These are phyloP conservation scores for Penicillium sp. DNA, from an alignment of 2,329 filamentous ascomycete genomes.

Conservation along the genomic window DNA sequence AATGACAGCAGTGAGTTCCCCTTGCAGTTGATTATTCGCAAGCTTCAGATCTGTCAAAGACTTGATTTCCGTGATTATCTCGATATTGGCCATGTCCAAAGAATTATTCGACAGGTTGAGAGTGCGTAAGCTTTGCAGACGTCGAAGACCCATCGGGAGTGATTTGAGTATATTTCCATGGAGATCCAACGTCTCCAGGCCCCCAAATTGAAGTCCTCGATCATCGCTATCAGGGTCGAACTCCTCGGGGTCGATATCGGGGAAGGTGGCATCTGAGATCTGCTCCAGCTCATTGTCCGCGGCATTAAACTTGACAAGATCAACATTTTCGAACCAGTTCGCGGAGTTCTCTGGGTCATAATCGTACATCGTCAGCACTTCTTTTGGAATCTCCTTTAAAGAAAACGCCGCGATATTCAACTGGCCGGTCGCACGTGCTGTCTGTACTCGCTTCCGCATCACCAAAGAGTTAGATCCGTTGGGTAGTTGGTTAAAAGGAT, in stretches of 20 bases:
- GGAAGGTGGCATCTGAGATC: constrained; percentile 73
- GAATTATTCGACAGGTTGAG: constrained; percentile 85
- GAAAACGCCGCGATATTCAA: constrained; percentile 86
- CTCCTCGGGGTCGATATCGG: constrained; percentile 61
- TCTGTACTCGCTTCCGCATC: constrained; percentile 68
- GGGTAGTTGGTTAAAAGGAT: constrained; percentile 59
- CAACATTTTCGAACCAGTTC: constrained; percentile 88
- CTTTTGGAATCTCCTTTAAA: constrained; percentile 72
- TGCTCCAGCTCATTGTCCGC: constrained; percentile 84
- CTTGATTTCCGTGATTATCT: constrained; percentile 69
- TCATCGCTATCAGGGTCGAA: constrained; percentile 64
- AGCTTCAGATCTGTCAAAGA: constrained; percentile 77
- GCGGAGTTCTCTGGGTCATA: constrained; percentile 63
- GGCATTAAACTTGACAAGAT: constrained; percentile 77
- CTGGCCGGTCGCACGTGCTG: constrained; percentile 72
- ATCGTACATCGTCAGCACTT: constrained; percentile 90
- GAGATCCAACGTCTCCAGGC: constrained; percentile 75
- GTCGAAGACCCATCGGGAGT: constrained; percentile 72
- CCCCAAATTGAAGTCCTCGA: constrained; percentile 73
- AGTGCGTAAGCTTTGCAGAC: constrained; percentile 70
- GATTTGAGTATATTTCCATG: constrained; percentile 76
- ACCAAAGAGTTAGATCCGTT: constrained; percentile 63
- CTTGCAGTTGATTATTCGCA: constrained; percentile 71
- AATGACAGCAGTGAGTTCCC: constrained; percentile 64
- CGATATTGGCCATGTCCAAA: constrained; percentile 68